A percentile compares a stretch with the other conserved stretches of the same genome.
Conservation (phyloP, 352 stramenopile genomes). For the Elongisporangium prolatum region DNA sequence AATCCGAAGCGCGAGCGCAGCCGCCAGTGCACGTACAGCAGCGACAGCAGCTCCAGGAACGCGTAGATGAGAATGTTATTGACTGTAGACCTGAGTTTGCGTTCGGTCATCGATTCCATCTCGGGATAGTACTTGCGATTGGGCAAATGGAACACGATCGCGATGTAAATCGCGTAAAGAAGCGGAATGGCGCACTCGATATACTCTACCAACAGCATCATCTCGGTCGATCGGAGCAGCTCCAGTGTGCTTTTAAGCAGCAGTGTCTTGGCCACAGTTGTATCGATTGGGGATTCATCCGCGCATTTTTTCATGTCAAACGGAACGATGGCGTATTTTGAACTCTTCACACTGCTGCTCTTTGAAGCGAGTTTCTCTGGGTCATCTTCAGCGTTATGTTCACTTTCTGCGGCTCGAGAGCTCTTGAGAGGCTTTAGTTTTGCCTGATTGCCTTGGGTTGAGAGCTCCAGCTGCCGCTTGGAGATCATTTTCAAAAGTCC, state of each 20-base stretch:
- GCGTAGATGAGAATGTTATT: slow-evolving; percentile 17
- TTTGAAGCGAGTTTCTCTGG: not conserved
- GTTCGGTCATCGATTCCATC: slow-evolving; percentile 2
- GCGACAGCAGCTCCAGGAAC: slow-evolving; percentile 10
- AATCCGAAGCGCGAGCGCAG: slow-evolving; percentile 10
- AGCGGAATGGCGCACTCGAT: slow-evolving; percentile 6
- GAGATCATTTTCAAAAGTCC: not conserved
- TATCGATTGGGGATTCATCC: not conserved
- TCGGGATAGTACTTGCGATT: slow-evolving; percentile 7
- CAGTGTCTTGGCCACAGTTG: not conserved
- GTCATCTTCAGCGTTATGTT: not conserved
- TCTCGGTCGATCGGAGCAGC: slow-evolving; percentile 2
- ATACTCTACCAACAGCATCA: slow-evolving; percentile 7
- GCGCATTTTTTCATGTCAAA: not conserved
- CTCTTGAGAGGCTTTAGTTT: not conserved
- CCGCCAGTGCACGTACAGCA: slow-evolving; percentile 8
- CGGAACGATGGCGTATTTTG: not conserved
- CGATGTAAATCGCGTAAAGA: slow-evolving; percentile 4
- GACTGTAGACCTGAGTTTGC: slow-evolving; percentile 1
- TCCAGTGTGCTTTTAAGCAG: not conserved
- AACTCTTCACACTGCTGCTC: not conserved
- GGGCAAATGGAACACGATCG: slow-evolving; percentile 3
- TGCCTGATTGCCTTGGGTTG: not conserved
- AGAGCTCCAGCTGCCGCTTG: not conserved
- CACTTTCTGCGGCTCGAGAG: not conserved